Percentiles rank a stretch among this genome's conserved stretches.
These are phyloP conservation scores for Pleurozium schreberi DNA, from an alignment of 225 moss, liverwort and hornwort species.

Conservation along the genomic window DNA sequence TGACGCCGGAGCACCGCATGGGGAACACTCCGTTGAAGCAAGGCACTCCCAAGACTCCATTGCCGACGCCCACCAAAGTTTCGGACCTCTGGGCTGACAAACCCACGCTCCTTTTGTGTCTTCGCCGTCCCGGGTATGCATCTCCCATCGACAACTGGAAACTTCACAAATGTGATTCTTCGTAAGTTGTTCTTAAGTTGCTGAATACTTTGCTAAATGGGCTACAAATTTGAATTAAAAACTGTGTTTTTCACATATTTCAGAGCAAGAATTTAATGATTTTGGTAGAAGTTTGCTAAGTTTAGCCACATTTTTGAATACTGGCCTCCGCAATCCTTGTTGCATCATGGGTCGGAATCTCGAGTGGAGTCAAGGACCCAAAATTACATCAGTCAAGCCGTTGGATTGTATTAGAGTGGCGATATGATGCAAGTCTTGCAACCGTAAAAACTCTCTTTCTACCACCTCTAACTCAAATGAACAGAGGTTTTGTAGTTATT, in stretches of 20 bases:
- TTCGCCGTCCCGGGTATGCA: constrained; percentile 73
- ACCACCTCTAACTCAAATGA: background rate
- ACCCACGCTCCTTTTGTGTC: constrained; percentile 52
- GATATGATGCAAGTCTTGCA: no score
- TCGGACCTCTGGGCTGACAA: constrained; percentile 55
- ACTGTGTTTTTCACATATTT: background rate
- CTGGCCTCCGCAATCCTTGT: background rate
- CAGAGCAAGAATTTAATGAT: background rate
- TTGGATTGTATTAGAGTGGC: background rate
- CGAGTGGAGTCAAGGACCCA: background rate
- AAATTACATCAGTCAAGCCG: background rate
- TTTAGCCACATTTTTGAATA: background rate
- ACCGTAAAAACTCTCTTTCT: background rate
- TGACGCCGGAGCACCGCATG: constrained; percentile 45
- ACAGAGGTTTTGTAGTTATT: background rate
- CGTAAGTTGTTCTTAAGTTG: background rate
- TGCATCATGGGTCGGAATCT: background rate
- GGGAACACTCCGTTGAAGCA: constrained; percentile 24
- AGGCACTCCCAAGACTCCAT: background rate
- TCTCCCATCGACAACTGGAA: background rate
- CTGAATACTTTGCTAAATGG: background rate
- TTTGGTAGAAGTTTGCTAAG: background rate
- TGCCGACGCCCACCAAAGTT: constrained; percentile 24
- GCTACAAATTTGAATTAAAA: background rate
- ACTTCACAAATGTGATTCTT: background rate